A percentile compares a stretch with the other conserved stretches of the same genome.
Evolutionary conservation across 2,329 filamentous ascomycete species (phyloP).

Genomic region (Clonostachys byssicola): DNA sequence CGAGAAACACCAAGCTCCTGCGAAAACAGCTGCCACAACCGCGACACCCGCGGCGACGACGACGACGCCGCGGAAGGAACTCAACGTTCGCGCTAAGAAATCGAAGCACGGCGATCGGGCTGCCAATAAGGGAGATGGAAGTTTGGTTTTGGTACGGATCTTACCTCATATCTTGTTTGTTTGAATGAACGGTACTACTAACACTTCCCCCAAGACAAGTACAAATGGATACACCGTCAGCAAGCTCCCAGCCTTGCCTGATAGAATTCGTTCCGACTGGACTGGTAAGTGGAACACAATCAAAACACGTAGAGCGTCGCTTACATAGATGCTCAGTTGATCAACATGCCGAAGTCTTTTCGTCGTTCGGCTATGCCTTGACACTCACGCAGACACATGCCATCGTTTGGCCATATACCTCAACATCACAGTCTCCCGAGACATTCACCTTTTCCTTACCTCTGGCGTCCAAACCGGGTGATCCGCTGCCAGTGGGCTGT

Average conservation of each 20-base stretch:
- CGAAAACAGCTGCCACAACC: background rate
- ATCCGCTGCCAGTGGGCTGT: conserved; percentile 76
- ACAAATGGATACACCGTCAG: conserved; percentile 83
- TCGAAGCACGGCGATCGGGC: conserved; percentile 57
- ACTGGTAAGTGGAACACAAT: conserved; percentile 46
- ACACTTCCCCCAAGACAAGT: conserved; percentile 55
- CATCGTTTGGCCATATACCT: conserved; percentile 84
- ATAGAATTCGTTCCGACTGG: conserved; percentile 64
- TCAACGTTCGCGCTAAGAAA: conserved; percentile 59
- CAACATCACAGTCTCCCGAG: conserved; percentile 64
- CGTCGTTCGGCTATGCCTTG: conserved; percentile 68
- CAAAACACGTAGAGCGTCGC: background rate
- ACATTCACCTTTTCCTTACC: conserved; percentile 79
- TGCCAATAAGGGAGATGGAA: conserved; percentile 61
- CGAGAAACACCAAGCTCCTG: background rate
- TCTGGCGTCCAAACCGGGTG: conserved; percentile 61
- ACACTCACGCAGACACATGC: conserved; percentile 78
- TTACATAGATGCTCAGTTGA: conserved; percentile 36
- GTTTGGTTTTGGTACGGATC: conserved; percentile 55
- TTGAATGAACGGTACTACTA: conserved; percentile 2
- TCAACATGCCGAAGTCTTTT: conserved; percentile 64
- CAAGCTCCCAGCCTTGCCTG: conserved; percentile 78
- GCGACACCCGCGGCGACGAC: background rate
- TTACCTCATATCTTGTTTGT: conserved; percentile 2
- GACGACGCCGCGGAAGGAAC: conserved; percentile 41